phyloP scores from a whole-genome alignment of 2,329 filamentous ascomycete genomes.

The Sporothrix mexicana region DNA sequence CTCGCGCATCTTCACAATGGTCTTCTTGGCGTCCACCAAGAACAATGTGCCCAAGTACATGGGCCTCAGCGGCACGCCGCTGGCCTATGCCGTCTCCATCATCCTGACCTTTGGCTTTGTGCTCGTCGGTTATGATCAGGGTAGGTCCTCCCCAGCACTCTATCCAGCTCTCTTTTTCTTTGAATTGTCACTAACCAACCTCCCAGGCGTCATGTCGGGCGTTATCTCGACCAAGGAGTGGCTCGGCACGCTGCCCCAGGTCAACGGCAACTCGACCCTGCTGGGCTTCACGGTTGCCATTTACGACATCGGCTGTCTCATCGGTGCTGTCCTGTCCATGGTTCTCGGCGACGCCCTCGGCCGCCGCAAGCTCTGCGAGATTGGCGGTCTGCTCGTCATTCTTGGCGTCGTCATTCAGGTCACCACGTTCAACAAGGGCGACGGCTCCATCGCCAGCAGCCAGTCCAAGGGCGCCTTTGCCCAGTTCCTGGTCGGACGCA shows the following conservation, averaged over 20 bases:
- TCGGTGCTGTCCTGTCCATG: conserved; percentile 57
- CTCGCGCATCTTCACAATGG: too few relatives aligned
- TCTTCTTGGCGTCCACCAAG: too few relatives aligned
- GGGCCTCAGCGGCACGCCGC: conserved; percentile 11
- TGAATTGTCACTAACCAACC: too few relatives aligned
- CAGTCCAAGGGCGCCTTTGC: conserved; percentile 43
- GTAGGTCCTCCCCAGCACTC: background rate
- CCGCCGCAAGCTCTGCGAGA: too few relatives aligned
- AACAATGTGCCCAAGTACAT: background rate
- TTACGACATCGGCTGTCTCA: conserved; percentile 54
- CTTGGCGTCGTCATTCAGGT: conserved; percentile 66
- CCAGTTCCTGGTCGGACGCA: conserved; percentile 56
- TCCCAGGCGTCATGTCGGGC: conserved; percentile 52
- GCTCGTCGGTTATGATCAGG: conserved; percentile 39
- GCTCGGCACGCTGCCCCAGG: conserved; percentile 51
- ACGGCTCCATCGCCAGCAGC: background rate
- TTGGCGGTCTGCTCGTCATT: too few relatives aligned
- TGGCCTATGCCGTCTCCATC: conserved; percentile 22
- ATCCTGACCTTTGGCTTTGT: conserved; percentile 25
- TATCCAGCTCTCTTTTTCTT: too few relatives aligned
- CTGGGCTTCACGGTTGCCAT: conserved; percentile 56
- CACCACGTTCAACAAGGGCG: conserved; percentile 33
- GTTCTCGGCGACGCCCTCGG: conserved; percentile 51
- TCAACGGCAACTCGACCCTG: conserved; percentile 51
- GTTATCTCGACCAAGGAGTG: conserved; percentile 59